Percentiles rank a stretch among this genome's conserved stretches.
These are phyloP conservation scores for Mortierella polycephala DNA, from an alignment of 371 early-diverging fungal genomes.

Conservation along the genomic window DNA sequence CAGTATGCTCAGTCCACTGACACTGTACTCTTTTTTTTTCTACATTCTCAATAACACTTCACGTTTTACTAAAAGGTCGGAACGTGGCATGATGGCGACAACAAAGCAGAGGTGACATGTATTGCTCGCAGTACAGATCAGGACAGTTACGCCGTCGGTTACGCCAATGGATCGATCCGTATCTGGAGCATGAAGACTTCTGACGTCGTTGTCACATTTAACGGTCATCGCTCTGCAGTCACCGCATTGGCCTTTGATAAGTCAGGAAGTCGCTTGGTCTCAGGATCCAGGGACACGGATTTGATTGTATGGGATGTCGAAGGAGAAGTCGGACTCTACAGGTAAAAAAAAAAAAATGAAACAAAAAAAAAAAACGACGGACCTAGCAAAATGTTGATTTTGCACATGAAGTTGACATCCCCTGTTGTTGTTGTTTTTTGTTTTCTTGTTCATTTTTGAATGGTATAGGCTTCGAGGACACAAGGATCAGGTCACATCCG, in stretches of 20 bases:
- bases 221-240: slow-evolving; percentile 92
- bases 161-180: slow-evolving; percentile 87
- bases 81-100: slow-evolving; percentile 80
- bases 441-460: not conserved
- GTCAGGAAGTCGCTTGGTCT: slow-evolving; percentile 83
- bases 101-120: slow-evolving; percentile 83
- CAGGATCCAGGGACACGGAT: slow-evolving; percentile 93
- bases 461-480: slow-evolving; percentile 85
- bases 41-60: too few relatives aligned
- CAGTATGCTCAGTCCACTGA: not conserved
- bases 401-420: not conserved
- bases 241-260: slow-evolving; percentile 85
- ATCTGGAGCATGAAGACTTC: slow-evolving; percentile 71
- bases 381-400: too few relatives aligned
- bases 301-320: slow-evolving; percentile 96
- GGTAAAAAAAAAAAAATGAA: slow-evolving; percentile 50
- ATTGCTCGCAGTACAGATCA: slow-evolving; percentile 74
- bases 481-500: slow-evolving; percentile 89
- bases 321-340: slow-evolving; percentile 87
- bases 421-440: not conserved
- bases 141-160: slow-evolving; percentile 86
- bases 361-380: too few relatives aligned
- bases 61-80: slow-evolving; percentile 59
- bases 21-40: not conserved
- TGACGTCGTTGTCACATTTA: slow-evolving; percentile 77